Conservation (phyloP, 202 grass and related monocot species). For the Musa balbisiana region DNA sequence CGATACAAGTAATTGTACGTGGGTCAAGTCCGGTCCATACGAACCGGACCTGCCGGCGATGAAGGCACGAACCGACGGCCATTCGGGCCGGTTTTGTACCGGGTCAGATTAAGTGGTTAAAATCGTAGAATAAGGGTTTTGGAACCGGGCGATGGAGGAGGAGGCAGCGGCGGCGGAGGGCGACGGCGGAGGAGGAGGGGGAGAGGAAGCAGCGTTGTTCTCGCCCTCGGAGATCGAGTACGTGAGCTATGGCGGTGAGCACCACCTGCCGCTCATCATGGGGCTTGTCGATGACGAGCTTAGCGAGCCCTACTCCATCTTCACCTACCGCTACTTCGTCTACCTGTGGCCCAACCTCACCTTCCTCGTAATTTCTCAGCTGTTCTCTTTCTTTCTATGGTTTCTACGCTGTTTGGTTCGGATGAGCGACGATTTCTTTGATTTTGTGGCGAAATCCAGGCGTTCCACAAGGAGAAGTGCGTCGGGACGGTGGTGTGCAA, state of each 20-base stretch:
- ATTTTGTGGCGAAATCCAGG: slow-evolving; percentile 35
- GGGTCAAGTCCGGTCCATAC: too few relatives aligned
- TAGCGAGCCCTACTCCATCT: slow-evolving; percentile 98
- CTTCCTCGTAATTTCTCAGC: slow-evolving; percentile 43
- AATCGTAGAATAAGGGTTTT: not conserved
- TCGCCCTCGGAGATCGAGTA: slow-evolving; percentile 39
- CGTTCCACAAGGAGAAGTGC: slow-evolving; percentile 76
- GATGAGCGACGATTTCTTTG: slow-evolving; percentile 9
- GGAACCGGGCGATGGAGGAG: not conserved
- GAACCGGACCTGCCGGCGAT: too few relatives aligned
- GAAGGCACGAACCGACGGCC: too few relatives aligned
- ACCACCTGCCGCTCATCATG: slow-evolving; percentile 90
- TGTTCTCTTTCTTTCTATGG: not conserved
- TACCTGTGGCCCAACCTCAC: slow-evolving; percentile 95
- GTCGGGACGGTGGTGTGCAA: slow-evolving; percentile 97
- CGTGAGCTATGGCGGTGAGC: slow-evolving; percentile 83
- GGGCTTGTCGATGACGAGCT: slow-evolving; percentile 87
- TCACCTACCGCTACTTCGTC: slow-evolving; percentile 99
- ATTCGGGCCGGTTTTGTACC: too few relatives aligned
- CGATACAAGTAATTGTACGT: too few relatives aligned
- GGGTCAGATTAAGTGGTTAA: too few relatives aligned
- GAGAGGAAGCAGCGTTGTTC: not conserved
- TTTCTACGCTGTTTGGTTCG: not conserved
- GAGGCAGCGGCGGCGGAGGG: not conserved
- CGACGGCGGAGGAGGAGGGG: not conserved